phyloP scores from a whole-genome alignment of 352 stramenopile species.

The Plasmopara muralis region DNA sequence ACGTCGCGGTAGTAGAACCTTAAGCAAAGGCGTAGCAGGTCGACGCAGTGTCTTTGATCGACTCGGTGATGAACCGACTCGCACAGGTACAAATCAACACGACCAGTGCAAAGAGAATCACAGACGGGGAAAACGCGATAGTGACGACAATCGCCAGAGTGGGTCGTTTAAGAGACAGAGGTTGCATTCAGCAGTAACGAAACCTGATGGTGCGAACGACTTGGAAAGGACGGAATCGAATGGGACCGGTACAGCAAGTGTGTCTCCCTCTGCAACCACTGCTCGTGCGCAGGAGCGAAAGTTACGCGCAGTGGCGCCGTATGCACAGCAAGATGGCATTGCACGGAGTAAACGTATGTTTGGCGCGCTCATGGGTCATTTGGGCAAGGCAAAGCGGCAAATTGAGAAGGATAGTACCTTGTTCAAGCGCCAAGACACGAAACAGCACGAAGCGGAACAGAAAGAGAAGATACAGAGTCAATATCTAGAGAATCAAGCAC shows the following conservation, averaged over 20 bases:
- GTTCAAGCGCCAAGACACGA: conserved; percentile 64
- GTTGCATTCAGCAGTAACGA: conserved; percentile 32
- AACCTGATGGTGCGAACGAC: conserved; percentile 18
- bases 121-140: conserved; percentile 28
- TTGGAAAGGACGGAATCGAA: conserved; percentile 13
- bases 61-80: conserved; percentile 27
- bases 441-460: conserved; percentile 53
- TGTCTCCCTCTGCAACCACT: conserved; percentile 10
- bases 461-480: conserved; percentile 66
- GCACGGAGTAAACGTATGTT: conserved; percentile 76
- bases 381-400: conserved; percentile 71
- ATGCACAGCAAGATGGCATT: conserved; percentile 55
- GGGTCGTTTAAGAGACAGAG: conserved; percentile 33
- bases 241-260: conserved; percentile 5
- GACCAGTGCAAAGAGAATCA: conserved; percentile 26
- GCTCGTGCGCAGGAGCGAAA: conserved; percentile 29
- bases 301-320: conserved; percentile 50
- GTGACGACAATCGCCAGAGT: conserved; percentile 15
- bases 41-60: conserved; percentile 27
- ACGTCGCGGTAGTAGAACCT: conserved; percentile 10
- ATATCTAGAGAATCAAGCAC: conserved; percentile 35
- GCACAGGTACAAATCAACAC: conserved; percentile 12
- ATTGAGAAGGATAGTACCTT: conserved; percentile 72
- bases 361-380: conserved; percentile 70
- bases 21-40: background rate